Base-by-base conservation (phyloP, 1,284 basidiomycete genomes). In the Phlebopus sp. region DNA sequence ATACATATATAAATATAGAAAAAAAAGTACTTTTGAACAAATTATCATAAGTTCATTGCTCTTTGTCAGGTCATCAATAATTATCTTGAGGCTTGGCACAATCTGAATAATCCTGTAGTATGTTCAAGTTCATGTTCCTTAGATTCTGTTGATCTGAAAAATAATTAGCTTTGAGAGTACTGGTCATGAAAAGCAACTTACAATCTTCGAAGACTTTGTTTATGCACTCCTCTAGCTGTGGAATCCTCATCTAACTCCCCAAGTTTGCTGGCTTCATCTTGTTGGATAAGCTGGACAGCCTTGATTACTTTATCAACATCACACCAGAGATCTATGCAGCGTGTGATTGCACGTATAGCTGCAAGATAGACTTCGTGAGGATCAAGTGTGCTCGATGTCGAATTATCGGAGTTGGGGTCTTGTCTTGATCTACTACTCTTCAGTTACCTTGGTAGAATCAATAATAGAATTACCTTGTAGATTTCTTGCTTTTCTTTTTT, bases 1-100 rank as follows among this genome's bases (percentile, higher is more conserved):
- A 27, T 32, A 13, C 3, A 5, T 30, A 44, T 25, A 32, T 23
- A 44, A 39, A 27, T 9, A 27, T 6, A 15, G 17, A 30, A 18
- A 10, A 13, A 46, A 38, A 42, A n/a, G n/a, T 30, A 41, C 44
- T 11, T 46, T 34, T 10, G n/a, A 29, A 15, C 18, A 44, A 23
- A 46, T 29, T 11, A 9, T 27, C 8, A 15, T 5, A 5, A 46
- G 38, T 4, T 46, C 38, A 1, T n/a, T 5, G 17, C 13, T 13
- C 42, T 42, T 43, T 17, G 13, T 10, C 17, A 11, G 17, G 18
- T 46, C n/a, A 11, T 25, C 25, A 5, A 46, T 18, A 7, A 46
- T 15, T 14, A 15, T 13, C 11, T 31, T 36, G 17, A 46, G 41
- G 39, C 34, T 23, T 14, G 39, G 44, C 5, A 27, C 13, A 6